Evolutionary conservation across 2,329 filamentous ascomycete species (phyloP), one percentile per base, ranked within the genome.

Genomic region (Didymellaceae sp.): DNA sequence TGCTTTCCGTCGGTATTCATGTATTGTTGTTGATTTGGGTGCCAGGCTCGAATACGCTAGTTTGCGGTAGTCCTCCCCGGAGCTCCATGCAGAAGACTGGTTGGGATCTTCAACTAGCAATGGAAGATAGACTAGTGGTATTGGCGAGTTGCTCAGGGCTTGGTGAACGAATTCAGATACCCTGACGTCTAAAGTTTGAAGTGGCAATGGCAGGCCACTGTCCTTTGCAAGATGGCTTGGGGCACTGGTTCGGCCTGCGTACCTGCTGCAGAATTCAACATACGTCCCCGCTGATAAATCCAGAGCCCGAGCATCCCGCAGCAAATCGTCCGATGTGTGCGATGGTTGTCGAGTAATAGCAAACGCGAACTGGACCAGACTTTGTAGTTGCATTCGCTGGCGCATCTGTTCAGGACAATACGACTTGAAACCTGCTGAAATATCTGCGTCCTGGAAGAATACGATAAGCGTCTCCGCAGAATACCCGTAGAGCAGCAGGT

Each of bases 401-500:
- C 78, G 75, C 33, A 85, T 77, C 28, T 63, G 45, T 54, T 71
- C 16, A 28, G 82, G 77, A 52, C 75, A 72, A 41, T 76, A 79
- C 52, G 50, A 47, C 59, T 74, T 68, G 52, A 74, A 51, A 2
- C 66, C 67, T 11, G 65, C 46, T 6, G 70, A 53, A 8, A 55
- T 26, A 25, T 83, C 78, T 1, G 93, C 70, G 38, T 90, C 87
- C 47, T 81, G 78, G 22, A 96, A 81, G 48, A 93, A 86, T 0
- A 86, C 77, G 0, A 96, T 84, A 1, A 79, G 77, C 0, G 87
- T 87, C 1, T 79, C 57, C 0, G 66, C 39, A 0, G 86, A 87
- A 7, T 93, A 78, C 50, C 90, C 81, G 66, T 92, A 86, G 0
- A 93, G 80, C 0, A 96, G 76, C 7, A 97, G 79, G 66, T 97